Percentiles rank a stretch among this genome's conserved stretches.
phyloP scores from a whole-genome alignment of 441 rosid species.

The Pelargonium myrrhifolium region DNA sequence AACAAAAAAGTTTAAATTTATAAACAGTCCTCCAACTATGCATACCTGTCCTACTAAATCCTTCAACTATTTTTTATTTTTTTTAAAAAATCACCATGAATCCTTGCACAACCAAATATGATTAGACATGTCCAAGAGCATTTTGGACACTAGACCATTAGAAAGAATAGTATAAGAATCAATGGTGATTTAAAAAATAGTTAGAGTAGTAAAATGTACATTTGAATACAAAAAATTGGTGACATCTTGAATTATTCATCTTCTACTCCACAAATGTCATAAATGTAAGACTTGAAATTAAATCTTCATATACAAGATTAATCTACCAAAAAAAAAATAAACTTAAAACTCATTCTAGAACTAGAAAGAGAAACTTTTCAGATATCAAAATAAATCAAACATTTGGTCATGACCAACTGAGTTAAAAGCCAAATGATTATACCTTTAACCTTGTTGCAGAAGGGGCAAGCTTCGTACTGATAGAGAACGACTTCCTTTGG shows the following conservation, averaged over 20 bases:
- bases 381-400: neutral
- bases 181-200: too few species aligned
- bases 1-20: too few species aligned
- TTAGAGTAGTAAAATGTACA: too few species aligned
- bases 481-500: constrained; percentile 71
- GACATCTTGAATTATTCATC: too few species aligned
- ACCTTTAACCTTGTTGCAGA: constrained; percentile 96
- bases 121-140: neutral
- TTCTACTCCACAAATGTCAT: neutral
- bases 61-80: too few species aligned
- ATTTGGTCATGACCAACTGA: neutral
- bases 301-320: neutral
- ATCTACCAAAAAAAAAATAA: neutral
- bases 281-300: neutral
- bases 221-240: too few species aligned
- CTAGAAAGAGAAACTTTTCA: neutral
- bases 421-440: neutral
- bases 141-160: neutral
- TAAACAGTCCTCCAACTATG: too few species aligned
- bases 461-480: constrained; percentile 96
- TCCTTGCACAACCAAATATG: neutral
- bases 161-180: too few species aligned
- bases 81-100: too few species aligned
- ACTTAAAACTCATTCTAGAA: neutral
- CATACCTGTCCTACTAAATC: too few species aligned